Percentiles rank a stretch among this genome's conserved stretches.
These are phyloP conservation scores for Bipolaris zeicola DNA, from an alignment of 2,329 filamentous ascomycete genomes.

Conservation along the genomic window DNA sequence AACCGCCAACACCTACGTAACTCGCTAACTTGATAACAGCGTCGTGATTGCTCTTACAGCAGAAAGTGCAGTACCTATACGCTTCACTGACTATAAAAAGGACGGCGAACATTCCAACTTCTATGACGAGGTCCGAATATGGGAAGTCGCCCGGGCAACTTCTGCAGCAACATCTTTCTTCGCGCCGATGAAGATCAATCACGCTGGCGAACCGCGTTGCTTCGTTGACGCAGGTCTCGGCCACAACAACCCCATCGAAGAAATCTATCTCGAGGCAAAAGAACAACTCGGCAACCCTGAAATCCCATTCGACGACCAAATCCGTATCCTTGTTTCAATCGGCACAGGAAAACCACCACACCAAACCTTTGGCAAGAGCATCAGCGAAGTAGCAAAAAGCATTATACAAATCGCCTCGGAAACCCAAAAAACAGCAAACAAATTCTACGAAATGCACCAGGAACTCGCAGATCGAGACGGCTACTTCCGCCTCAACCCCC, in stretches of 20 bases:
- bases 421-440: conserved; percentile 14
- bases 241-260: conserved; percentile 53
- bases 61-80: conserved; percentile 5
- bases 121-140: conserved; percentile 35
- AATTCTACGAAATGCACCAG: neutral
- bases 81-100: conserved; percentile 11
- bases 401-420: conserved; percentile 13
- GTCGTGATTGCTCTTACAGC: conserved; percentile 12
- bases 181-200: conserved; percentile 43
- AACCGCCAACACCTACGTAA: no score
- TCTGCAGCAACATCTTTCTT: conserved; percentile 32
- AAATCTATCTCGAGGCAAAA: conserved; percentile 45
- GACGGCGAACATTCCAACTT: conserved; percentile 13
- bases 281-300: neutral
- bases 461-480: neutral
- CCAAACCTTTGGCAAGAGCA: conserved; percentile 4
- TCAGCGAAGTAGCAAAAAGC: conserved; percentile 9
- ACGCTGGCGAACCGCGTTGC: conserved; percentile 19
- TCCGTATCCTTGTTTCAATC: conserved; percentile 11
- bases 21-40: conserved; percentile 1
- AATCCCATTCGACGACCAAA: conserved; percentile 4
- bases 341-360: conserved; percentile 11
- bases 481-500: conserved; percentile 13
- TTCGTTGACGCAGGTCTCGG: conserved; percentile 51
- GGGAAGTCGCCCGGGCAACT: conserved; percentile 32